Conservation (phyloP, 495 filamentous ascomycete genomes). For the Lophiotrema nucula region DNA sequence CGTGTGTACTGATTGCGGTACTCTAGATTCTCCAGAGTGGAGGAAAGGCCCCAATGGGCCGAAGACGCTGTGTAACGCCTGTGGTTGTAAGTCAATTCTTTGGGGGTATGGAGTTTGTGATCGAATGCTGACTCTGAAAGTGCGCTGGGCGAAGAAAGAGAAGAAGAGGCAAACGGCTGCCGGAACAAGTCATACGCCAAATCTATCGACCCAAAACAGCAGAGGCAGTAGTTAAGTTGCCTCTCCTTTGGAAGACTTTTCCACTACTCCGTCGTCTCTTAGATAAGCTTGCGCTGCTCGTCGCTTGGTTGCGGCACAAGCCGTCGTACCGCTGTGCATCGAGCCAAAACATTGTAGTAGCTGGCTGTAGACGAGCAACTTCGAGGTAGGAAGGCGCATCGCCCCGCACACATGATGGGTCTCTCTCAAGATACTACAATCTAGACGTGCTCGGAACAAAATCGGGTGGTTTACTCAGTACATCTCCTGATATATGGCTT, state of each 20-base stretch:
- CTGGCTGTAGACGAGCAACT: too few relatives aligned
- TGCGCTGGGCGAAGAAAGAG: constrained; percentile 51
- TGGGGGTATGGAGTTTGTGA: neutral
- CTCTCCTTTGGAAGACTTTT: neutral
- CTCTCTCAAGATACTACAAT: too few relatives aligned
- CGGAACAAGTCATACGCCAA: constrained; percentile 9
- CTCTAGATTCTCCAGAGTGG: constrained; percentile 87
- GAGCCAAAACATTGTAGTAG: too few relatives aligned
- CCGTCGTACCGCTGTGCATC: too few relatives aligned
- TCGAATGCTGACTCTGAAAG: constrained; percentile 24
- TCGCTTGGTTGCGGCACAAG: too few relatives aligned
- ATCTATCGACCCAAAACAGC: constrained; percentile 20
- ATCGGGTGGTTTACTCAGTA: too few relatives aligned
- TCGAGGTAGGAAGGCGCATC: too few relatives aligned
- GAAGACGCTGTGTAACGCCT: constrained; percentile 97
- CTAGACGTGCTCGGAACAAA: too few relatives aligned
- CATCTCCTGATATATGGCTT: too few relatives aligned
- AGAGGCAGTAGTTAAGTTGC: constrained; percentile 24
- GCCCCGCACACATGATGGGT: too few relatives aligned
- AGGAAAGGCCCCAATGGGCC: constrained; percentile 90
- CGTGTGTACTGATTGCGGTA: constrained; percentile 91
- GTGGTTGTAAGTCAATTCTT: constrained; percentile 62
- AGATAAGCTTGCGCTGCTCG: too few relatives aligned
- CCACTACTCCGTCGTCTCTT: too few relatives aligned
- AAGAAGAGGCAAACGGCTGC: constrained; percentile 40